Base-by-base conservation (phyloP, 2,329 filamentous ascomycete genomes). In the Corniculantispora saksenae region DNA sequence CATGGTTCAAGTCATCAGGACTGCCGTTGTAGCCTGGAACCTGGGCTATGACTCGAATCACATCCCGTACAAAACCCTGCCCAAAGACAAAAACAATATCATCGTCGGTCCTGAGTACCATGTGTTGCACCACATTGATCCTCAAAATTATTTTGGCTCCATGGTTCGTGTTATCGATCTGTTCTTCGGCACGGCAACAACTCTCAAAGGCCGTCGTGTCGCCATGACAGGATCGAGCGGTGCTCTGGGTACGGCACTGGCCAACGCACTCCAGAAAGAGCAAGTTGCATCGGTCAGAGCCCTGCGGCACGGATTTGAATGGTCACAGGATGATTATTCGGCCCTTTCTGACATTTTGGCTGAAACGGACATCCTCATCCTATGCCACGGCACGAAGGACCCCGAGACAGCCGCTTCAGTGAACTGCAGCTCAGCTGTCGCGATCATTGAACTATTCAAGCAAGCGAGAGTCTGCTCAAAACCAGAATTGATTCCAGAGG, bases 111-210 rank as follows among this genome's bases (percentile, higher is more conserved):
- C 68, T 4, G 45, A 69, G 27, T 69, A 69, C 48, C 68, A 70
- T 45, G 67, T 62, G 3, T 51, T 70, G 23, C 68, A 70, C 60
- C 67, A 70, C 40, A 60, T 70, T 23, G 68, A 70, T 45, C 67
- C 68, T n/a, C 60, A 61, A 27, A 66, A 66, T 47, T 70, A 67
- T 64, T 70, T 70, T 54, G 67, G 67, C 13, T 69, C 68, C n/a
- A 69, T 65, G 61, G 59, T 65, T 3, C 67, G 67, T 17, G 25
- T 69, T 7, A 40, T 69, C 19, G 68, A 70, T 50, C 64, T 67
- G 67, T 7, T 66, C 3, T 51, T 70, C 15, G 67, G 67, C 61
- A 69, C 67, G 3, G 66, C 67, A 2, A 48, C 65, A 3, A 66
- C 67, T 6, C 57, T 69, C 13, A 56, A 53, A 21, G 66, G 67